Base-by-base conservation (phyloP, 495 filamentous ascomycete genomes). In the Thermochaetoides thermophila region DNA sequence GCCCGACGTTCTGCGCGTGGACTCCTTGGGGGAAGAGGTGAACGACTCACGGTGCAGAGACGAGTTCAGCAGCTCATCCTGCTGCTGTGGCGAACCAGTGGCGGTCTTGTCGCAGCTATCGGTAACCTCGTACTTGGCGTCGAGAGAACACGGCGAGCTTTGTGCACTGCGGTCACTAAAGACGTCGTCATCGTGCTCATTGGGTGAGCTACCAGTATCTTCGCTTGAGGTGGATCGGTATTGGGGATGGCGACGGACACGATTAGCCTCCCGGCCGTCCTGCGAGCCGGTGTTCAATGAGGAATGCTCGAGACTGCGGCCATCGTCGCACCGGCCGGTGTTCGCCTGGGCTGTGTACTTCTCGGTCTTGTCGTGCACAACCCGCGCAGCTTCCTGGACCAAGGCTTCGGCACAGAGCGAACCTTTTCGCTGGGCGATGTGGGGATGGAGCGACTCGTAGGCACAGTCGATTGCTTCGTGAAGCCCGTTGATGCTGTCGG, bases 161-260 rank as follows among this genome's bases (percentile, higher is more conserved):
- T 63, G 60, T 1, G 59, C 56, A 32, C 58, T 59, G 44, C 57
- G 58, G 39, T 65, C 59, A 46, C 64, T 72, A 42, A 72, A 72
- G 7, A 72, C 59, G 34, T 69, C 67, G 37, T 68, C 64, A 18
- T 68, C 66, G n/a, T 48, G 52, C 29, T 58, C 64, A 30, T 66
- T 64, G 1, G 63, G 60, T 31, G 52, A 57, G 44, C 53, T 60
- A 30, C 52, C 53, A 31, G 50, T 53, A 9, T 49, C 54, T 9
- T 58, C 52, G 34, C 46, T 46, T 1, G 39, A 42, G 11, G 30
- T 32, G 9, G 42, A 46, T 17, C 35, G 37, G 17, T 37, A 38
- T n/a, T 45, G 31, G 24, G 40, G 31, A 26, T 50, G 45, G 16
- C 38, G 53, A n/a, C n/a, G n/a, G n/a, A n/a, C n/a, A n/a, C n/a